Evolutionary conservation across 805 yeast genomes (phyloP).

Genomic region (Kodamaea kakaduensis): DNA sequence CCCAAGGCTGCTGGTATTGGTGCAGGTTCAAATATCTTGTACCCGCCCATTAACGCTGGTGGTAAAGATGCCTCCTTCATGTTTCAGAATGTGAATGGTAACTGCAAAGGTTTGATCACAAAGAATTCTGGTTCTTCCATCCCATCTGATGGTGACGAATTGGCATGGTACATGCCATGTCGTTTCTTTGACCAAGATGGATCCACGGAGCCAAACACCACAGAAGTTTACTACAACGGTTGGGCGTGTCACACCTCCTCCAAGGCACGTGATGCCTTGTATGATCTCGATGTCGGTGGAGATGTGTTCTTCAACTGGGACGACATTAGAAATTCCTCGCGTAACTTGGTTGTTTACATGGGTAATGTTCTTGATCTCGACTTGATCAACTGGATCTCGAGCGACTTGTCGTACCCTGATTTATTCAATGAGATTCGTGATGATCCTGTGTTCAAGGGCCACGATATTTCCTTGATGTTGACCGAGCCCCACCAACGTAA

Average conservation of each 20-base stretch:
- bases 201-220: slow-evolving; percentile 59
- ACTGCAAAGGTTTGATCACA: slow-evolving; percentile 72
- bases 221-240: slow-evolving; percentile 66
- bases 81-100: slow-evolving; percentile 89
- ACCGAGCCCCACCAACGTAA: slow-evolving; percentile 63
- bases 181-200: slow-evolving; percentile 67
- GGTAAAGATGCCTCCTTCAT: slow-evolving; percentile 80
- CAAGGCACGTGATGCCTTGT: slow-evolving; percentile 65
- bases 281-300: slow-evolving; percentile 55
- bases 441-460: slow-evolving; percentile 58
- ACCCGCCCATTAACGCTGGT: slow-evolving; percentile 85
- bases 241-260: slow-evolving; percentile 88
- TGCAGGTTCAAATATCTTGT: slow-evolving; percentile 65
- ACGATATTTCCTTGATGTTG: slow-evolving; percentile 74
- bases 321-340: slow-evolving; percentile 60
- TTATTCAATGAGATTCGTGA: slow-evolving; percentile 61
- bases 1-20: slow-evolving; percentile 80
- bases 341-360: slow-evolving; percentile 82
- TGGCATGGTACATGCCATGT: slow-evolving; percentile 98
- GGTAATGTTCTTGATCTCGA: slow-evolving; percentile 85
- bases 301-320: slow-evolving; percentile 91
- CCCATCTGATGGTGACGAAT: slow-evolving; percentile 55
- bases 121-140: slow-evolving; percentile 69
- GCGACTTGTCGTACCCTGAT: slow-evolving; percentile 68
- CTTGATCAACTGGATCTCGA: slow-evolving; percentile 71